Conservation (phyloP, 208 protist species). For the Trypanosoma mega region DNA sequence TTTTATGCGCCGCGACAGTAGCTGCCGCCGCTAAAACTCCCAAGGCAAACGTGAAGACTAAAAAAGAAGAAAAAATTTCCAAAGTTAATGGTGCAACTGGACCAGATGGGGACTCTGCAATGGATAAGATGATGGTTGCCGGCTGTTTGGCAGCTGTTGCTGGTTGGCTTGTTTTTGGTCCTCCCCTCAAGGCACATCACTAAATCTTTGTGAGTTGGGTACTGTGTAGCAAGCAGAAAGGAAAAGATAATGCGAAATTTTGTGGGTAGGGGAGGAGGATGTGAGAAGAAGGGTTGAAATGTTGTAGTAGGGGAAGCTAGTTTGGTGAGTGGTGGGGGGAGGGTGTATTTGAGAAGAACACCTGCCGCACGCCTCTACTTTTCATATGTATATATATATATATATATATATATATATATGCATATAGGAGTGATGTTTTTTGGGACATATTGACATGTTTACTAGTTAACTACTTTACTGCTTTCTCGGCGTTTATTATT, state of each 20-base stretch:
- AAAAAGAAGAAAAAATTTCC: slow-evolving; percentile 27
- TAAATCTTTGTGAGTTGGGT: slow-evolving; percentile 33
- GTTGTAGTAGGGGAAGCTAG: too few relatives aligned
- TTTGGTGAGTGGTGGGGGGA: too few relatives aligned
- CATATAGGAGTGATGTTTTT: too few relatives aligned
- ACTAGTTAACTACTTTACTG: too few relatives aligned
- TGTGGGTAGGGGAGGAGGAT: not conserved
- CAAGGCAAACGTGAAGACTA: slow-evolving; percentile 12
- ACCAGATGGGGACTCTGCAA: slow-evolving; percentile 52
- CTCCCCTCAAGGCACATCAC: slow-evolving; percentile 65
- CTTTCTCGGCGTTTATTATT: not conserved
- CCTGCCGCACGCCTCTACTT: not conserved
- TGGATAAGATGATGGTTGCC: slow-evolving; percentile 68
- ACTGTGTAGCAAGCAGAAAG: not conserved
- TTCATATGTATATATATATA: slow-evolving; percentile 12
- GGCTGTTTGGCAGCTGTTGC: slow-evolving; percentile 34
- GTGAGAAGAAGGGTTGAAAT: not conserved
- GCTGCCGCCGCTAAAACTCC: slow-evolving; percentile 13
- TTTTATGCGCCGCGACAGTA: slow-evolving; percentile 13
- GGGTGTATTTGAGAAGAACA: too few relatives aligned
- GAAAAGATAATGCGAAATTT: not conserved
- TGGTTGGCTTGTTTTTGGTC: slow-evolving; percentile 62
- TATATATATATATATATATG: slow-evolving; percentile 27
- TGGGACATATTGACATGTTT: too few relatives aligned
- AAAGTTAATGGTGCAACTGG: slow-evolving; percentile 51